Evolutionary conservation across 805 yeast genomes (phyloP), one percentile per base, ranked within the genome.

Genomic region (Lachancea lanzarotensis): DNA sequence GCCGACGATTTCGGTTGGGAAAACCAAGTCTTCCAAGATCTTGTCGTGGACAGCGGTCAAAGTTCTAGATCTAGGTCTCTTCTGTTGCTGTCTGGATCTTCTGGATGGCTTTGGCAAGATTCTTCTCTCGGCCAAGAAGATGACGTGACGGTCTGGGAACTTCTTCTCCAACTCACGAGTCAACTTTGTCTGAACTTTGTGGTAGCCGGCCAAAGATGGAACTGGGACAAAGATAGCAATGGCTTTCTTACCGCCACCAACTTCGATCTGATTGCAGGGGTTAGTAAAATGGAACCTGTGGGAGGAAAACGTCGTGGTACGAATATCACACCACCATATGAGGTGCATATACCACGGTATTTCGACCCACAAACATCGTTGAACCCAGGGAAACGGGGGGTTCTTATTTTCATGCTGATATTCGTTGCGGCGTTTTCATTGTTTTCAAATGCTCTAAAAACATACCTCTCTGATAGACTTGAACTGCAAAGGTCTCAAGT

Each of bases 11-110:
- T 91, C 97, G 63, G 98, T 90, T 76, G 98, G 98, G 97, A 84
- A 91, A 61, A 93, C 98, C 71, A 91, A 81, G 77, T 91, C 98
- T 79, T 93, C 98, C 74, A 91, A 87, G 78, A 91, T 78, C 75
- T 88, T 87, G 78, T 93, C 98, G 76, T 91, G 98, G 62, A 91
- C 98, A 70, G 97, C 89, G 64, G 96, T 82, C 74, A 93, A 81
- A 69, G 98, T 91, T 85, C 98, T 89, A 67, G 98, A 90, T 81
- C 96, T 88, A 74, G 98, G 98, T 82, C 98, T 90, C 90, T 93
- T 90, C 80, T 93, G 98, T 67, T 73, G 75, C 74, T 83, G 86
- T 81, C 89, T 87, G 53, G 96, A 79, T 69, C 82, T 78, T 79
- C 98, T 89, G 68, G 95, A 86, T 73, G 98, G 97, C 82, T 88